Evolutionary conservation across 1,284 basidiomycete genomes (phyloP).

Genomic region (Blastosporella zonata): DNA sequence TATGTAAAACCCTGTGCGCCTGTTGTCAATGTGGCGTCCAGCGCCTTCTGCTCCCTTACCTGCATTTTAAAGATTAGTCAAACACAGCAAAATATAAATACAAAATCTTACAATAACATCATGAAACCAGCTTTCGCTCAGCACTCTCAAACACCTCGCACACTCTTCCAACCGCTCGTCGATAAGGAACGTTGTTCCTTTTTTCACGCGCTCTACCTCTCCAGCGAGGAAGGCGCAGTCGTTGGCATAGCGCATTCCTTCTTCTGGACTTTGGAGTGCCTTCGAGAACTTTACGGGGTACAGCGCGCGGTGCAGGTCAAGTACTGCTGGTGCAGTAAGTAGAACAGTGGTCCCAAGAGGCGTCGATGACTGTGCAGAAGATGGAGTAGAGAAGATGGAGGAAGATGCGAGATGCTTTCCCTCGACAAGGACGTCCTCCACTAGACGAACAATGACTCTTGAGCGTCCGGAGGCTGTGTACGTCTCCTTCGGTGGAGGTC

Average conservation of each 20-base stretch:
- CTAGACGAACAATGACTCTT: conserved; percentile 55
- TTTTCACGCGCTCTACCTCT: conserved; percentile 41
- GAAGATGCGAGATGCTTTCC: conserved; percentile 55
- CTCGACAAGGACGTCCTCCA: conserved; percentile 58
- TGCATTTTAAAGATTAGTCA: conserved; percentile 21
- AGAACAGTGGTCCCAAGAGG: conserved; percentile 52
- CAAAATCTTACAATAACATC: conserved; percentile 54
- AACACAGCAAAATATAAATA: not conserved
- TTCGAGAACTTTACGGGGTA: conserved; percentile 69
- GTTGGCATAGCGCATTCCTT: conserved; percentile 82
- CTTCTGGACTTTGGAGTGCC: conserved; percentile 54
- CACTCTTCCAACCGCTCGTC: conserved; percentile 51
- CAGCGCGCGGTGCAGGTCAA: conserved; percentile 82
- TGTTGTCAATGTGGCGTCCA: conserved; percentile 44
- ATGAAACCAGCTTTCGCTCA: conserved; percentile 67
- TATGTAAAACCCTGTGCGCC: conserved; percentile 71
- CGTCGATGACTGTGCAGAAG: conserved; percentile 26
- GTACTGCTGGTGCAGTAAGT: conserved; percentile 61
- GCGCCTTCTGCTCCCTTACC: conserved; percentile 35
- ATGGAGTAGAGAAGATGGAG: conserved; percentile 43
- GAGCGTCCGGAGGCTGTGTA: conserved; percentile 58
- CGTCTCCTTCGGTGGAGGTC: conserved; percentile 39
- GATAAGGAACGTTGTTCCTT: conserved; percentile 27
- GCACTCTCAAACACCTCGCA: conserved; percentile 42
- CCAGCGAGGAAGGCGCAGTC: conserved; percentile 74